Evolutionary conservation across 2,329 filamentous ascomycete genomes (phyloP).

Genomic region (Colletotrichum simmondsii): DNA sequence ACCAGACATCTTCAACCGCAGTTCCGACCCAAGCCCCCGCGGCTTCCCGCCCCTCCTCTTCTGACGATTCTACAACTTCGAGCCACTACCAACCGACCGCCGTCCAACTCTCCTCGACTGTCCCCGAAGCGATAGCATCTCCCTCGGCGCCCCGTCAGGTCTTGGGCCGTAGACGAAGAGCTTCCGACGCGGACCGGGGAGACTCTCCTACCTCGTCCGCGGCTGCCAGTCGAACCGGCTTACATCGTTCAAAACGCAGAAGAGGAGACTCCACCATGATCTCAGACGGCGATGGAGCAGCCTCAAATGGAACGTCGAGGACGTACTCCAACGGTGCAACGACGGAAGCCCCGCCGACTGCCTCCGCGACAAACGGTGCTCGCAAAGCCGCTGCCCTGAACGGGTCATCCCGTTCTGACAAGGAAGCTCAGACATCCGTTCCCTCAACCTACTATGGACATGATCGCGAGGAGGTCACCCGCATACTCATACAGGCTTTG

Average conservation of each 20-base stretch:
- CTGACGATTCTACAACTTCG: slow-evolving; percentile 32
- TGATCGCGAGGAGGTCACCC: slow-evolving; percentile 90
- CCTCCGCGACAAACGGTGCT: slow-evolving; percentile 56
- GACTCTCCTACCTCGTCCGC: slow-evolving; percentile 38
- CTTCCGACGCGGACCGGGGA: slow-evolving; percentile 50
- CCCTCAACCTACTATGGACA: slow-evolving; percentile 78
- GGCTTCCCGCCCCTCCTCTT: slow-evolving; percentile 38
- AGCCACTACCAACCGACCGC: slow-evolving; percentile 32
- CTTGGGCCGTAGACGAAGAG: slow-evolving; percentile 67
- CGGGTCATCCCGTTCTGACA: slow-evolving; percentile 37
- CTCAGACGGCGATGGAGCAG: slow-evolving; percentile 63
- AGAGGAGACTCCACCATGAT: slow-evolving; percentile 72
- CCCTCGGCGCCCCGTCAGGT: slow-evolving; percentile 49
- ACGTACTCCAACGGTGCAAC: slow-evolving; percentile 67
- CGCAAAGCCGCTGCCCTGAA: slow-evolving; percentile 40
- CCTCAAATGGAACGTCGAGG: slow-evolving; percentile 64
- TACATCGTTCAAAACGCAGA: slow-evolving; percentile 59
- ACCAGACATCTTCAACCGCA: slow-evolving; percentile 59
- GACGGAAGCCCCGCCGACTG: slow-evolving; percentile 50
- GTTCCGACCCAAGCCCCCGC: slow-evolving; percentile 52
- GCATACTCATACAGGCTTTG: slow-evolving; percentile 91
- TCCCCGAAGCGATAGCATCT: slow-evolving; percentile 54
- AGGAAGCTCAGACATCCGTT: slow-evolving; percentile 44
- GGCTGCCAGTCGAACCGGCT: slow-evolving; percentile 37
- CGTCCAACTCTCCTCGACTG: slow-evolving; percentile 41